Conservation (phyloP, 2,329 filamentous ascomycete species). For the Didymella arachidicola region DNA sequence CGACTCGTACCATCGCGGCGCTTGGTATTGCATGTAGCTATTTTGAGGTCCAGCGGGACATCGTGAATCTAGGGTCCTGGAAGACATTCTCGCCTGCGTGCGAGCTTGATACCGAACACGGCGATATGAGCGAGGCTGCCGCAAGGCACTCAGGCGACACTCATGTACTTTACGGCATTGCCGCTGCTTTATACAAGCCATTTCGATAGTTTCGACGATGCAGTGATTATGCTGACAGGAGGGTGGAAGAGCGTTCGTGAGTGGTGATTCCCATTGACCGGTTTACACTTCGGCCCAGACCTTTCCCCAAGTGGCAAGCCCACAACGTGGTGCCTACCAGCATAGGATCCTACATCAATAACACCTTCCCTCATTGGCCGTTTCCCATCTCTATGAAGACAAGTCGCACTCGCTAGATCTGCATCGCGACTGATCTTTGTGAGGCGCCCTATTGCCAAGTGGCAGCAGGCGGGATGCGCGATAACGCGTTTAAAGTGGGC, state of each 20-base stretch:
- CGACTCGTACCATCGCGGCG: slow-evolving; percentile 1
- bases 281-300: not conserved
- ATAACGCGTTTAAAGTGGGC: slow-evolving; percentile 13
- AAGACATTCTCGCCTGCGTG: not conserved
- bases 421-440: slow-evolving; percentile 5
- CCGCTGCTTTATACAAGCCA: slow-evolving; percentile 8
- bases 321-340: slow-evolving; percentile 10
- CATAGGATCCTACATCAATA: not conserved
- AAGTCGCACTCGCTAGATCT: slow-evolving; percentile 13
- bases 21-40: slow-evolving; percentile 2
- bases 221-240: slow-evolving; percentile 17
- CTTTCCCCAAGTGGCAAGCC: slow-evolving; percentile 9
- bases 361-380: slow-evolving; percentile 10
- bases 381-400: slow-evolving; percentile 2
- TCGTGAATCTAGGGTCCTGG: not conserved
- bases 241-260: slow-evolving; percentile 4
- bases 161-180: not conserved
- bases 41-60: slow-evolving; percentile 2
- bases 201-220: slow-evolving; percentile 16
- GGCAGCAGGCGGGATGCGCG: slow-evolving; percentile 5
- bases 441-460: slow-evolving; percentile 19
- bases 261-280: slow-evolving; percentile 16
- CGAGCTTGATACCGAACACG: slow-evolving; percentile 1
- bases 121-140: not conserved
- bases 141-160: slow-evolving; percentile 1